phyloP scores from a whole-genome alignment of 1,284 basidiomycete species.

The Pseudozyma sp. region DNA sequence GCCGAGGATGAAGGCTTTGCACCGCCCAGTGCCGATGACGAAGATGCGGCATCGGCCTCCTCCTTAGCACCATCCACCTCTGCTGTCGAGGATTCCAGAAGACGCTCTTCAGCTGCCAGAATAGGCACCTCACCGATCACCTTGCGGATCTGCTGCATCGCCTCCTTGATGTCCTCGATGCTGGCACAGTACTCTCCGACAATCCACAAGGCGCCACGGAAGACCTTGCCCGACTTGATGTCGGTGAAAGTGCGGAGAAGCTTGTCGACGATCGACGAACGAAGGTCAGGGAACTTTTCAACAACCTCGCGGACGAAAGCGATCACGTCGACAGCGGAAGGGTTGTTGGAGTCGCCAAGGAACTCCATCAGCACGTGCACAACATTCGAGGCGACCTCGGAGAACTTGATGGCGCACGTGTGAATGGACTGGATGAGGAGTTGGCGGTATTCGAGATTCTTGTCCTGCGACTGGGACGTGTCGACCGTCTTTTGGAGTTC shows the following conservation, averaged over 20 bases:
- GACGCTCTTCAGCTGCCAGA: slow-evolving; percentile 75
- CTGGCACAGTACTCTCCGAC: slow-evolving; percentile 84
- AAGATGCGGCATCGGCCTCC: slow-evolving; percentile 34
- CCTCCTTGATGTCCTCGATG: slow-evolving; percentile 62
- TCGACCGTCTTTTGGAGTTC: slow-evolving; percentile 85
- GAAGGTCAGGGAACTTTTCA: slow-evolving; percentile 93
- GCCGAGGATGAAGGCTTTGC: slow-evolving; percentile 71
- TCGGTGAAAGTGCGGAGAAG: slow-evolving; percentile 85
- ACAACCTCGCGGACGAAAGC: slow-evolving; percentile 97
- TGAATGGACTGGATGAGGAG: slow-evolving; percentile 98
- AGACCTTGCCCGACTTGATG: slow-evolving; percentile 97
- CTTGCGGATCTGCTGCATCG: slow-evolving; percentile 84
- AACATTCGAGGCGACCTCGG: slow-evolving; percentile 96
- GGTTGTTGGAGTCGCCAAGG: slow-evolving; percentile 94
- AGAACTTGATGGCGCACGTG: slow-evolving; percentile 94
- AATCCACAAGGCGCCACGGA: slow-evolving; percentile 96
- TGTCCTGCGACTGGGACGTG: slow-evolving; percentile 74
- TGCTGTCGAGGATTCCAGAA: slow-evolving; percentile 65
- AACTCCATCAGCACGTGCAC: slow-evolving; percentile 99
- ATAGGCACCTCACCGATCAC: slow-evolving; percentile 97
- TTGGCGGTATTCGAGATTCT: slow-evolving; percentile 86
- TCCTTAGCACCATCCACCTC: slow-evolving; percentile 39
- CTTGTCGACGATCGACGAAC: slow-evolving; percentile 85
- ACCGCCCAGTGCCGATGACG: slow-evolving; percentile 40
- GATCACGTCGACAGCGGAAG: slow-evolving; percentile 94